phyloP scores from a whole-genome alignment of 2,329 filamentous ascomycete genomes.

The Nothomitra cinnamomea region DNA sequence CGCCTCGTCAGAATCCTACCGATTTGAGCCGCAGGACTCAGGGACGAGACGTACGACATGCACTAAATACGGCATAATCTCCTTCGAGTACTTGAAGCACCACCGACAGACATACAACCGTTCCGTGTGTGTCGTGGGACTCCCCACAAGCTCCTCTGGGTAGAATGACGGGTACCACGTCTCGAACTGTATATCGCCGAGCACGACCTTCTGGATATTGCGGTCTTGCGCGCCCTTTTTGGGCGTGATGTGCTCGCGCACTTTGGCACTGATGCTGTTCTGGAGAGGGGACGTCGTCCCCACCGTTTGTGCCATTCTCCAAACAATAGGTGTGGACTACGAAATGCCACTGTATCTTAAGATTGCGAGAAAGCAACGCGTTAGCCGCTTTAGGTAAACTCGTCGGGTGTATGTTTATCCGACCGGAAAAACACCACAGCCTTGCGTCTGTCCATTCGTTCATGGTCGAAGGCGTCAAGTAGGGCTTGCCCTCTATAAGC shows the following conservation, averaged over 20 bases:
- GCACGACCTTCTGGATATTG: constrained; percentile 73
- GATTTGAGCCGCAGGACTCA: neutral
- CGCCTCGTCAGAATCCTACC: neutral
- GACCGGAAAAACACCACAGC: too few species aligned
- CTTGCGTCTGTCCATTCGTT: too few species aligned
- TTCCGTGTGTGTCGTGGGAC: constrained; percentile 27
- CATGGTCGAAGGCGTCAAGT: neutral
- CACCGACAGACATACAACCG: constrained; percentile 72
- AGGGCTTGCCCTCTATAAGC: constrained; percentile 1
- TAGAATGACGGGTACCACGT: constrained; percentile 94
- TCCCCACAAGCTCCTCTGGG: constrained; percentile 40
- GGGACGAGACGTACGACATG: constrained; percentile 23
- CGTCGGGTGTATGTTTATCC: too few species aligned
- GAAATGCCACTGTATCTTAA: too few species aligned
- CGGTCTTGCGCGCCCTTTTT: constrained; percentile 34
- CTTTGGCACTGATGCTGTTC: constrained; percentile 2
- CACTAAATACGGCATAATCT: constrained; percentile 29
- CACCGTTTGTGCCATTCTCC: neutral
- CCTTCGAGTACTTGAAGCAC: constrained; percentile 83
- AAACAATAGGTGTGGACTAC: neutral
- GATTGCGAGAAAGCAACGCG: too few species aligned
- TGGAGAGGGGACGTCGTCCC: neutral
- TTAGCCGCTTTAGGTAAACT: too few species aligned
- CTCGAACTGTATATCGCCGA: constrained; percentile 69
- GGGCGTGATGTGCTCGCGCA: constrained; percentile 5